Percentiles rank a stretch among this genome's conserved stretches.
phyloP scores from a whole-genome alignment of 768 basidiomycete species.

The Steccherinum ochraceum region DNA sequence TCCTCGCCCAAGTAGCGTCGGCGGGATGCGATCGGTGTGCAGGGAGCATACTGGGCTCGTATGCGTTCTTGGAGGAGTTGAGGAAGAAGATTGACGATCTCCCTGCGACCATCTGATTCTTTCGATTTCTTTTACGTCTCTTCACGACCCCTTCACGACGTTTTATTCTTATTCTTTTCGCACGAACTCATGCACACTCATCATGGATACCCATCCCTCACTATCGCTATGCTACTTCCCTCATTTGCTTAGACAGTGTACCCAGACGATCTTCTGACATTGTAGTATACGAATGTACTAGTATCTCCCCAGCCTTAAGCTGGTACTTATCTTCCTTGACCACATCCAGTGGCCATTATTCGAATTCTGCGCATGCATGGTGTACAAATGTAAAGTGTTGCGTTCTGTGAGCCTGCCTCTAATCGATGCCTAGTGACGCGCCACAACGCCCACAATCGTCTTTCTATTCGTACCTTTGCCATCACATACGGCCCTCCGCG shows the following conservation, averaged over 20 bases:
- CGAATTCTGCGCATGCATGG: no score
- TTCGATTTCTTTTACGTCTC: neutral
- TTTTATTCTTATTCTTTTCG: neutral
- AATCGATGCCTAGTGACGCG: no score
- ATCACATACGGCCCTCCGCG: no score
- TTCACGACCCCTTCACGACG: neutral
- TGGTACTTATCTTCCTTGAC: no score
- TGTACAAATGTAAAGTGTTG: no score
- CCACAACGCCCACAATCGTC: no score
- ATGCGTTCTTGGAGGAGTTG: constrained; percentile 46
- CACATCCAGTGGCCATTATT: no score
- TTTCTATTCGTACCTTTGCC: no score
- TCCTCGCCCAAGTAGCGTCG: constrained; percentile 46
- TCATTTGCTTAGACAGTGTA: neutral
- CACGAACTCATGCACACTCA: neutral
- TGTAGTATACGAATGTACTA: no score
- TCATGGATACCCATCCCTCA: neutral
- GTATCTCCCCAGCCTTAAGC: no score
- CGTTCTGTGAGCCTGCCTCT: no score
- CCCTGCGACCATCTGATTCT: constrained; percentile 34
- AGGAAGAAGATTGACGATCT: constrained; percentile 52
- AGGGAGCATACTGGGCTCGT: constrained; percentile 58
- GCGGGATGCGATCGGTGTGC: constrained; percentile 59
- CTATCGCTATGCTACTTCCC: neutral
- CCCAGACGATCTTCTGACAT: no score